These are phyloP conservation scores for Aspergillus nomiae DNA, from an alignment of 2,329 filamentous ascomycete genomes.

Conservation along the genomic window DNA sequence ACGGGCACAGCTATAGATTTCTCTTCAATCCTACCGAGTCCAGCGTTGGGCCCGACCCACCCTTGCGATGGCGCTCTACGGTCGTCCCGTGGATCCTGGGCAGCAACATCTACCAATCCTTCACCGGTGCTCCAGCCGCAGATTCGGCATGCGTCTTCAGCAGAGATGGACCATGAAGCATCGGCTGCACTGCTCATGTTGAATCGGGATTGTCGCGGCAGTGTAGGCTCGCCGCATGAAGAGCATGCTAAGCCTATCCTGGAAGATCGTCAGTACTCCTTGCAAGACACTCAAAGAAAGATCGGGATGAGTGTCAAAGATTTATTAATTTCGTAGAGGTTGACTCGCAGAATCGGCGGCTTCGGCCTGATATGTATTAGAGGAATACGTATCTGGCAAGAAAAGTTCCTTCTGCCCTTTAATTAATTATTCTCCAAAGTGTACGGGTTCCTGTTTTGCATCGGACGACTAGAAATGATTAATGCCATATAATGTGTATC, in stretches of 20 bases:
- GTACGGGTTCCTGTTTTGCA: background rate
- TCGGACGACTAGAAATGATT: background rate
- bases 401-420: background rate
- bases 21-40: constrained; percentile 38
- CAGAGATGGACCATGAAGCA: constrained; percentile 73
- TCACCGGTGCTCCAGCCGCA: constrained; percentile 30
- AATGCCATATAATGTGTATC: constrained; percentile 3
- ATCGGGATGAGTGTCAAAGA: constrained; percentile 59
- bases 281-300: constrained; percentile 32
- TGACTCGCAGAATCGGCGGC: constrained; percentile 3
- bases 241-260: constrained; percentile 16
- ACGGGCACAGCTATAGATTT: constrained; percentile 25
- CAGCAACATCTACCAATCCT: constrained; percentile 20
- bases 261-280: constrained; percentile 5
- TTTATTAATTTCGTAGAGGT: constrained; percentile 51
- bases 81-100: constrained; percentile 26
- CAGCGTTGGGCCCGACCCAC: constrained; percentile 34
- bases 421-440: background rate
- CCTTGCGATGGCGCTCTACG: constrained; percentile 24
- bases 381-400: background rate
- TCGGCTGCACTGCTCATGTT: constrained; percentile 87
- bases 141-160: constrained; percentile 46
- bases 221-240: constrained; percentile 34
- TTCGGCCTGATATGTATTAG: background rate
- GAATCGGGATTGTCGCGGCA: constrained; percentile 71